A percentile compares a stretch with the other conserved stretches of the same genome.
Evolutionary conservation across 257 asterid species (phyloP).

Genomic region (Gentiana macrophylla): DNA sequence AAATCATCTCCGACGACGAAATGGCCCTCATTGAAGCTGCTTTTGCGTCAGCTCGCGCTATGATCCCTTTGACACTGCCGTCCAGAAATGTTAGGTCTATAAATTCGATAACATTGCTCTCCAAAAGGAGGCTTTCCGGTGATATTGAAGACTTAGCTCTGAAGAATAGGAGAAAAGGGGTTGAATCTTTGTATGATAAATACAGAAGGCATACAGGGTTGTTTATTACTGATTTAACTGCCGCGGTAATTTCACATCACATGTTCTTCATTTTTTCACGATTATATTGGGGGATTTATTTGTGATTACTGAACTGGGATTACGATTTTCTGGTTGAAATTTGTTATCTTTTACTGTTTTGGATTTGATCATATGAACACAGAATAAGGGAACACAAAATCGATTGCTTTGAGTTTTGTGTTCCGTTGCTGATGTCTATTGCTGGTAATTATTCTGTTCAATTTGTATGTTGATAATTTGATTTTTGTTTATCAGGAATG

Average conservation of each 20-base stretch:
- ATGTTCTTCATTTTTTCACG: background rate
- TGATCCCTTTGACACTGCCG: constrained; percentile 17
- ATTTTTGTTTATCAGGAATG: constrained; percentile 49
- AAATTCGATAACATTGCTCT: constrained; percentile 37
- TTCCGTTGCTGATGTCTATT: background rate
- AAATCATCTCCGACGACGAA: constrained; percentile 60
- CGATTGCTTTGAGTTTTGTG: background rate
- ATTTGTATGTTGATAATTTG: background rate
- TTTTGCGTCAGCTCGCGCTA: constrained; percentile 32
- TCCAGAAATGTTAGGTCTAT: constrained; percentile 30
- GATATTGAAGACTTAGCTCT: constrained; percentile 62
- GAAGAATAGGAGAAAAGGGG: constrained; percentile 27
- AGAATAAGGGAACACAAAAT: background rate
- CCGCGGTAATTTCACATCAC: constrained; percentile 36
- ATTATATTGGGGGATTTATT: background rate
- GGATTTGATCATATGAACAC: background rate
- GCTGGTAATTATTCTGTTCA: background rate
- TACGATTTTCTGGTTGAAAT: background rate
- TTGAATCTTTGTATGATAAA: constrained; percentile 46
- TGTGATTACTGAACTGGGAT: background rate
- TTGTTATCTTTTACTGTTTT: constrained; percentile 1
- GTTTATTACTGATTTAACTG: constrained; percentile 74
- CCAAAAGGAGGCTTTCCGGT: constrained; percentile 48
- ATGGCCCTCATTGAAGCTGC: constrained; percentile 83
- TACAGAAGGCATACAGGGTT: constrained; percentile 61